Evolutionary conservation across 2,329 filamentous ascomycete species (phyloP), one percentile per base, ranked within the genome.

Genomic region (Pyrenochaeta sp.): DNA sequence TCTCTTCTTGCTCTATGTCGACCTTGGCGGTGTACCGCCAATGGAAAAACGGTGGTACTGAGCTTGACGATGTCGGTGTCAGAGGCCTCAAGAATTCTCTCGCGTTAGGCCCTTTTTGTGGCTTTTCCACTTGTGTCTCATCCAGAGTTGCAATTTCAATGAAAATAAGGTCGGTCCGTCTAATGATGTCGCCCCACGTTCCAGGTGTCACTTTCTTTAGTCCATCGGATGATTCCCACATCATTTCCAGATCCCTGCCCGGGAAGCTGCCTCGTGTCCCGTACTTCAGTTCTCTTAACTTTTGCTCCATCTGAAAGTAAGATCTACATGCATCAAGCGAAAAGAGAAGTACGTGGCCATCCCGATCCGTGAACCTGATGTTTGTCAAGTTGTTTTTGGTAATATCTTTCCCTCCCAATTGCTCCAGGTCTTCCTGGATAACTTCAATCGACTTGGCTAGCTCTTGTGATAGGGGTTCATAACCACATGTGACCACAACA

Each of bases 251-350:
- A 10, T 18, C 52, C 20, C 33, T 35, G 9, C 29, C 17, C 2
- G 21, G 12, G 3, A n/a, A 30, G 3, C 35, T 17, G 9, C 23
- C 20, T 9, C 42, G 27, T 3, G 40, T 37, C 2, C 31, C 47
- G 7, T 45, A 47, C 17, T 35, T 61, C 43, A 72, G 33, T 29
- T 71, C 66, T 15, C 51, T 51, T 4, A 69, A 21, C 23, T 48
- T 69, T 40, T 71, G 65, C 36, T 73, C 71, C 41, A 73, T 46
- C 36, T 74, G 66, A 17, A 74, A 70, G 42, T 66, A 74, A 2
- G 69, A 68, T 33, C 54, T 53, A 43, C 65, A 73, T 32, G 63
- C 61, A 7, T 58, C 27, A 0, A 56, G 41, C 0, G 61, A 45
- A 42, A 65, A 74, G 4, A 71, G 36, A 2, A 70, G 30, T 5